phyloP scores from a whole-genome alignment of 2,329 filamentous ascomycete species.

The Elsinoe australis region DNA sequence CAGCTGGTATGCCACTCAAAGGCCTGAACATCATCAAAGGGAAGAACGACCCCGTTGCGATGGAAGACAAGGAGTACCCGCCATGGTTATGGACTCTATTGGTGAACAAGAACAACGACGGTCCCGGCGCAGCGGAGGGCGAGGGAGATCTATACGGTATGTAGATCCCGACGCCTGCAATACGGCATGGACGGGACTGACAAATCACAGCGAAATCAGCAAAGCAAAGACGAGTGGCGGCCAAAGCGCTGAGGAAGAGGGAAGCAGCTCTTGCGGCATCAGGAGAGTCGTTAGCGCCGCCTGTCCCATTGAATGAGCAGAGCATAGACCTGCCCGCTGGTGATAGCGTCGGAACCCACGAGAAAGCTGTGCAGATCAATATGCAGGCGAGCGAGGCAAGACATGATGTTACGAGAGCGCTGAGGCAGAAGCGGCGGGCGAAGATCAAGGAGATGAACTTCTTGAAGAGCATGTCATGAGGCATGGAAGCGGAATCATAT shows the following conservation, averaged over 20 bases:
- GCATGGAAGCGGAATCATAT: no score
- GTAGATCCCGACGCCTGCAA: constrained; percentile 31
- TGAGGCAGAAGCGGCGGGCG: constrained; percentile 66
- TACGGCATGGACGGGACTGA: neutral
- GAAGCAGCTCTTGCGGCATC: constrained; percentile 9
- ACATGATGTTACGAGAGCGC: constrained; percentile 58
- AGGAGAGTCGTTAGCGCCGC: constrained; percentile 48
- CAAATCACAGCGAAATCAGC: constrained; percentile 64
- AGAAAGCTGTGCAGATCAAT: constrained; percentile 20
- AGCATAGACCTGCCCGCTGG: constrained; percentile 61
- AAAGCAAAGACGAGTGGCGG: constrained; percentile 66
- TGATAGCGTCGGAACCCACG: constrained; percentile 42
- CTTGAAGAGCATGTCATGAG: constrained; percentile 62
- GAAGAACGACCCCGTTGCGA: constrained; percentile 62
- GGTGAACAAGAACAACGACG: constrained; percentile 48
- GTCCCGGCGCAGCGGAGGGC: constrained; percentile 37
- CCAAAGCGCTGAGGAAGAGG: constrained; percentile 53
- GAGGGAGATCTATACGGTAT: constrained; percentile 73
- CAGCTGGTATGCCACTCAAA: constrained; percentile 60
- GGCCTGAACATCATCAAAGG: constrained; percentile 74
- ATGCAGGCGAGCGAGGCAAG: constrained; percentile 45
- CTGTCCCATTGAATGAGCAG: constrained; percentile 70
- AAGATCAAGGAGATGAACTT: constrained; percentile 82
- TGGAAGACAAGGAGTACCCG: constrained; percentile 69
- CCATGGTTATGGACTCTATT: constrained; percentile 72